Conservation (phyloP, 306 rosid species). For the Quercus glauca region DNA sequence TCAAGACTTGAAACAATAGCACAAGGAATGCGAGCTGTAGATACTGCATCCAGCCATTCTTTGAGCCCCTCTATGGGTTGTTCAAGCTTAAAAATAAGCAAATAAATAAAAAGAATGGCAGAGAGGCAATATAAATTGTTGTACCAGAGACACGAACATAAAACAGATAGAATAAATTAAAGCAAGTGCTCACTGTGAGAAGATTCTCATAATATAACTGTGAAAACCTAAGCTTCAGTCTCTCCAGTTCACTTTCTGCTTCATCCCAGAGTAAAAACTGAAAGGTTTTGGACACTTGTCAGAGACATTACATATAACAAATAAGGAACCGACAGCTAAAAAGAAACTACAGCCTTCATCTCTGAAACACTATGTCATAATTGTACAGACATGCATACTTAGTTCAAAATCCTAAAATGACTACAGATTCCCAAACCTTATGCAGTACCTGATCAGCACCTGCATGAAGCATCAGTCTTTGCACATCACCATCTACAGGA, state of each 20-base stretch:
- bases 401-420: background rate
- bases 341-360: background rate
- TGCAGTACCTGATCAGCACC: conserved; percentile 75
- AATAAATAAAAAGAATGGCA: no score
- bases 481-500: conserved; percentile 59
- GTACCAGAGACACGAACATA: conserved; percentile 3
- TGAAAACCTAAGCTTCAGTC: conserved; percentile 74
- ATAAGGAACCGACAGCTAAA: background rate
- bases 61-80: conserved; percentile 75
- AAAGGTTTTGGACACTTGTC: conserved; percentile 28
- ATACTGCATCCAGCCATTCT: conserved; percentile 94
- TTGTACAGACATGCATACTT: background rate
- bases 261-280: conserved; percentile 68
- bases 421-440: conserved; percentile 51
- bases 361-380: background rate
- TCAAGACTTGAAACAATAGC: conserved; percentile 93
- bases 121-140: conserved; percentile 5
- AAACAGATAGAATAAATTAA: conserved; percentile 9
- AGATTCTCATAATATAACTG: conserved; percentile 75
- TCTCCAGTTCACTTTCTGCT: conserved; percentile 55
- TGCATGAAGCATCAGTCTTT: conserved; percentile 55
- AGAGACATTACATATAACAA: conserved; percentile 9
- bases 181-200: conserved; percentile 55
- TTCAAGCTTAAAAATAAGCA: conserved; percentile 50
- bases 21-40: conserved; percentile 88